Base-by-base conservation (phyloP, 192 early-diverging fungal genomes). In the Irineochytrium annulatum region DNA sequence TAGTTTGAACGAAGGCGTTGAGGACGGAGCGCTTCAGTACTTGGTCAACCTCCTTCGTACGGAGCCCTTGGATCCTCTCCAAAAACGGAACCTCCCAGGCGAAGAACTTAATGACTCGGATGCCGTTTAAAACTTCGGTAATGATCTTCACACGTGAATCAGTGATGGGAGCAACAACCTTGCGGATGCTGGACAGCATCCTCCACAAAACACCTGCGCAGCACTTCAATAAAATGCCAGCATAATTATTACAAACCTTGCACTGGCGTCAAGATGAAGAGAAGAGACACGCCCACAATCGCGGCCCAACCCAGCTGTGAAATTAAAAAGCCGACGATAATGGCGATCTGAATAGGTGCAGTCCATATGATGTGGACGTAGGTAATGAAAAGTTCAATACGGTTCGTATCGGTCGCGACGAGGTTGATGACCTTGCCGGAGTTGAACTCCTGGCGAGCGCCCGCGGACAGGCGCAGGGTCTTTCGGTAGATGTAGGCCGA, bases 61-160 rank as follows among this genome's bases (percentile, higher is more conserved):
- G 68, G 62, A 82, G 28, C 48, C 68, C 76, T 2, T 79, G 73
- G 14, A 96, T 78, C 35, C 83, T 79, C 27, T 79, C 73, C 39
- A 85, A 65, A 61, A 97, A 77, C 2, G 78, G 69, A 8, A 60
- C 16, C 59, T 89, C 86, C 86, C 85, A 89, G 3, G 82, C 82
- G 60, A 87, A 88, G 57, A 86, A 84, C 62, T 90, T 90, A 67
- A 90, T 81, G 34, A 89, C 78, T 22, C 86, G 80, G 69, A 90
- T 91, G 17, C 87, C 86, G 22, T 72, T 63, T 29, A 91, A 62
- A 34, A 85, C 71, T 49, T 90, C 88, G 41, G 86, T 82, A 0
- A 78, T 88, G 0, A 81, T 52, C 34, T 88, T 87, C 55, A 91
- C 85, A 54, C 89, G 85, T 28, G 67, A 69, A 66, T 91, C 89